Evolutionary conservation across 2,329 filamentous ascomycete species (phyloP), one percentile per base, ranked within the genome.

Genomic region (Davidsoniella neocaledoniae): DNA sequence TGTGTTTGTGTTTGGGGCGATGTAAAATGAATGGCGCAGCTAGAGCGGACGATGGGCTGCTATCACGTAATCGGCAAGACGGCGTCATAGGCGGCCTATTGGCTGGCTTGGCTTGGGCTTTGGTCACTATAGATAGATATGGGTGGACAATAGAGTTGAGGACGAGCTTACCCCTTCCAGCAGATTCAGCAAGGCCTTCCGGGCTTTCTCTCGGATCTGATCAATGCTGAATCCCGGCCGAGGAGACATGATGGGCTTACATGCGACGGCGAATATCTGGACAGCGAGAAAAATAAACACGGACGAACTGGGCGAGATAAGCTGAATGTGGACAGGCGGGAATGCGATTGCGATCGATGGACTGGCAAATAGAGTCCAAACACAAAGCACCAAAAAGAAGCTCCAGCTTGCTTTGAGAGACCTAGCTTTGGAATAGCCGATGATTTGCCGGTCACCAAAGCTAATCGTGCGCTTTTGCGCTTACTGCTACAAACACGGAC

Each of bases 161-260:
- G 41, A 42, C 21, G 48, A 53, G 56, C 87, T 77, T 83, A 98
- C 91, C 66, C 84, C 82, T 76, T 96, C 90, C 54, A 98, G 81
- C 58, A 96, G 79, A 66, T 83, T 81, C 57, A 98, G 74, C 57
- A 98, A 73, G 63, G 95, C 86, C 64, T 87, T 87, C 54, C 87
- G 82, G 57, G 87, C 84, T 67, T 83, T 86, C 56, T 83, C 81
- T 60, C 76, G 79, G 63, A 91, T 78, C 61, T 86, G 78, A 58
- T 83, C 77, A 53, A 81, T 77, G 64, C 80, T 81, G 63, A 91
- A 85, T 61, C 74, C 76, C 62, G 68, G 69, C 66, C 76, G 75
- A 67, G 79, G 79, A 68, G 77, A 78, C 81, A 85, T 85, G 59
- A 56, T 67, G 66, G 68, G 26, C 36, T 43, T 33, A 33, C 8